These are phyloP conservation scores for Calocera cornea DNA, from an alignment of 768 basidiomycete genomes.

Conservation along the genomic window DNA sequence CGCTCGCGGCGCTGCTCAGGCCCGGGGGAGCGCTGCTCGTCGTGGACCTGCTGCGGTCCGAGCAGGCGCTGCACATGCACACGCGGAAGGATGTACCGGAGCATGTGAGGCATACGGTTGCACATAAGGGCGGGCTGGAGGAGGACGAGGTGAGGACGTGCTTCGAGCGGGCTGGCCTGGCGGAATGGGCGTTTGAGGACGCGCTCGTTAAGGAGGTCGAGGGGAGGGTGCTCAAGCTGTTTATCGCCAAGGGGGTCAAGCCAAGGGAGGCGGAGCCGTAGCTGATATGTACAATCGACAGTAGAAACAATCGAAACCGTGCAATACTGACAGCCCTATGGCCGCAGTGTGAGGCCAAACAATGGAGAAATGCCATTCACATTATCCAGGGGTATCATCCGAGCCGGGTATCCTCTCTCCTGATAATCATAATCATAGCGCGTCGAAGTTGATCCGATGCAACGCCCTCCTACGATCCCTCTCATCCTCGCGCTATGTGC, in stretches of 20 bases:
- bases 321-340: no score
- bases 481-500: constrained; percentile 75
- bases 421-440: constrained; percentile 39
- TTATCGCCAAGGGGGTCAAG: constrained; percentile 38
- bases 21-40: constrained; percentile 49
- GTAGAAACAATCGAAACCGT: neutral
- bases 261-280: neutral
- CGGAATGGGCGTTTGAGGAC: constrained; percentile 29
- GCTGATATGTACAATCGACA: neutral
- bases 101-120: constrained; percentile 26
- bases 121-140: constrained; percentile 42
- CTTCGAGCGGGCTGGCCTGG: constrained; percentile 44
- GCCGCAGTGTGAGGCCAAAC: no score
- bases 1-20: constrained; percentile 44
- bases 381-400: neutral
- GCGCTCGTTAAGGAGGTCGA: constrained; percentile 10
- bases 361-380: neutral
- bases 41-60: constrained; percentile 32
- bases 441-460: constrained; percentile 97
- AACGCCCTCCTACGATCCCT: constrained; percentile 71
- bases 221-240: constrained; percentile 32
- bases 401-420: neutral
- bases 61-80: constrained; percentile 3
- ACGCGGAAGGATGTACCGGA: neutral
- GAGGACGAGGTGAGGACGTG: constrained; percentile 35